Base-by-base conservation (phyloP, 2,329 filamentous ascomycete species). In the Fusarium sp. region DNA sequence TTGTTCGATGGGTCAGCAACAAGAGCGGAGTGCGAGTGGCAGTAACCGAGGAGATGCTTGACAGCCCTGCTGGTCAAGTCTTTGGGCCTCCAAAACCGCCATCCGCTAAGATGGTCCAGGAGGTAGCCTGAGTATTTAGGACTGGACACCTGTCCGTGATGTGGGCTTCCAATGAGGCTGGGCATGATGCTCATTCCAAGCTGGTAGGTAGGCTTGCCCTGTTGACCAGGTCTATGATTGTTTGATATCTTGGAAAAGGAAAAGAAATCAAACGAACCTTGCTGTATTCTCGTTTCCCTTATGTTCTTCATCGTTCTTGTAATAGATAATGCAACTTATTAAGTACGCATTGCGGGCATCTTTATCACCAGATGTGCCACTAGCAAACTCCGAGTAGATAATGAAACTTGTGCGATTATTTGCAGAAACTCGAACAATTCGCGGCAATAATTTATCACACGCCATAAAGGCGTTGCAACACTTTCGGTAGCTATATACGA, bases 1-100 rank as follows among this genome's bases (percentile, higher is more conserved):
- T 91, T 69, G 83, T 92, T 23, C 86, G 92, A 61, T 94, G 91
- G 88, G 83, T 92, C 54, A 93, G 88, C 79, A 91, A 82, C 74
- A 88, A 87, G 74, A 83, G 86, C 21, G 91, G 92, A 12, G 88
- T 83, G 65, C 80, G 83, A 5, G 80, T 94, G 10, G 88, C 84
- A 25, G 87, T 94, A 13, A 90, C 92, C 0, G 84, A 86, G 7
- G 91, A 93, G 74, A 90, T 93, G 82, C 76, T 94, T 28, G 83
- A 84, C 12, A 85, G 85, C 0, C 91, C 91, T 0, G 82, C 84
- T 1, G 91, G 91, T 6, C 81, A 78, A 34, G 77, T 91, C 7
- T 92, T 93, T 74, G 77, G 76, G 6, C 68, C 72, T 19, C 75
- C 77, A 31, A 76, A 77, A 44, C 60, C 80, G 43, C 71, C 72